Evolutionary conservation across 1,284 basidiomycete species (phyloP).

Genomic region (Mycena sp.): DNA sequence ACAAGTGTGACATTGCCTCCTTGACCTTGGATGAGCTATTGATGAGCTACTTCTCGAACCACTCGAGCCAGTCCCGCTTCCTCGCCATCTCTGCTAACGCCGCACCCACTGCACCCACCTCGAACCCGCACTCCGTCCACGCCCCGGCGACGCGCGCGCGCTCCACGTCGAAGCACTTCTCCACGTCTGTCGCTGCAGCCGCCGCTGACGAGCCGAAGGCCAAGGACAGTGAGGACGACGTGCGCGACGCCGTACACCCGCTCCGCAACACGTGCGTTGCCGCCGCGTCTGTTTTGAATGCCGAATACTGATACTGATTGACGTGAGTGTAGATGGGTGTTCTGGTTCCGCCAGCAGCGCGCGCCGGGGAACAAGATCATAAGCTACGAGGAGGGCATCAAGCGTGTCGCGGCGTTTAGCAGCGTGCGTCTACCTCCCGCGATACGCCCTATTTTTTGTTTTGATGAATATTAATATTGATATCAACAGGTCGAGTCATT

Average conservation of each 20-base stretch:
- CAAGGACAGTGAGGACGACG: constrained; percentile 37
- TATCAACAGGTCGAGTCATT: constrained; percentile 76
- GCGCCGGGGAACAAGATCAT: constrained; percentile 82
- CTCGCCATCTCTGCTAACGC: constrained; percentile 46
- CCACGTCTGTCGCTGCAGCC: constrained; percentile 59
- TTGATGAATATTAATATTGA: constrained; percentile 9
- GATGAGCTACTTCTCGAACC: constrained; percentile 79
- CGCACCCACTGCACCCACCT: constrained; percentile 39
- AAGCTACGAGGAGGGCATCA: constrained; percentile 89
- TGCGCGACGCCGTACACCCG: constrained; percentile 61
- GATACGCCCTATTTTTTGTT: too few relatives aligned
- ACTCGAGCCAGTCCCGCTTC: constrained; percentile 70
- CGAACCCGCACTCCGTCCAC: constrained; percentile 37
- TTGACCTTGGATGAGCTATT: constrained; percentile 50
- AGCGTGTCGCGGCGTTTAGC: constrained; percentile 81
- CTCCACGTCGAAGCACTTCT: constrained; percentile 77
- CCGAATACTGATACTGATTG: not conserved
- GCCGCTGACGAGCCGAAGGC: constrained; percentile 30
- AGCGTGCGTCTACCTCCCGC: constrained; percentile 63
- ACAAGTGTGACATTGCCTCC: not conserved
- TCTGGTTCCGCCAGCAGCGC: constrained; percentile 88
- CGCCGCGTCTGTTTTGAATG: constrained; percentile 37
- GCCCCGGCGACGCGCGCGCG: constrained; percentile 55
- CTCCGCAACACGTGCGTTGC: constrained; percentile 87
- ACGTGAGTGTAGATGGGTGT: constrained; percentile 72